Evolutionary conservation across 2,329 filamentous ascomycete species (phyloP), one percentile per base, ranked within the genome.

Genomic region (Fusarium robinianum): DNA sequence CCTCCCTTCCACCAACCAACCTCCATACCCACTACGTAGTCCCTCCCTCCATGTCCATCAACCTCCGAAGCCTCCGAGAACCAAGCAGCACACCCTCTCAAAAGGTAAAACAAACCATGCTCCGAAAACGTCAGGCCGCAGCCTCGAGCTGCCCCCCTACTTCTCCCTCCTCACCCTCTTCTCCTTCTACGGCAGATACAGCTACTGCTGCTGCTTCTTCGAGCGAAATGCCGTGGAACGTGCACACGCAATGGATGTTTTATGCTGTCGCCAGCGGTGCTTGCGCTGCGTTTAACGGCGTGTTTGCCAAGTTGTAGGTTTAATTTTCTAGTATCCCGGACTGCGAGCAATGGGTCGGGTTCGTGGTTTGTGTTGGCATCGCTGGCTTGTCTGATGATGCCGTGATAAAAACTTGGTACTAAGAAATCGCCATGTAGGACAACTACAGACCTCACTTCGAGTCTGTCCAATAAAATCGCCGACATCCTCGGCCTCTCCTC

Each of bases 221-320:
- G n/a, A n/a, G n/a, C 15, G 32, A 38, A 16, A 57, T 51, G 52
- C 35, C 48, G 8, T 67, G 51, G 69, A 68, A 59, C 57, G 71
- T 53, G 17, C 62, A 60, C 9, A 56, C 63, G 19, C 75, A 78
- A 53, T 87, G 83, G 83, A 77, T 92, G 50, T 70, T 84, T 36
- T 78, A 87, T 51, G 86, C 88, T 27, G 66, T 91, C 27, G 81
- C 84, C 34, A 89, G 85, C 62, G 88, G 88, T 50, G 83, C 80
- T 39, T 91, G 87, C 61, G 88, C 88, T 21, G 87, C 88, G 15
- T 84, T 88, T 57, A 94, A 94, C 59, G 88, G 88, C 46, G 84
- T 88, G 5, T 90, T 92, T 72, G 88, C 88, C 1, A 94, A 92
- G 69, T 72, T 94, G 85, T 88, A 71, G 61, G 81, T 75, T 26